These are phyloP conservation scores for Termitomyces sp. DNA, from an alignment of 768 basidiomycete genomes.

Conservation along the genomic window DNA sequence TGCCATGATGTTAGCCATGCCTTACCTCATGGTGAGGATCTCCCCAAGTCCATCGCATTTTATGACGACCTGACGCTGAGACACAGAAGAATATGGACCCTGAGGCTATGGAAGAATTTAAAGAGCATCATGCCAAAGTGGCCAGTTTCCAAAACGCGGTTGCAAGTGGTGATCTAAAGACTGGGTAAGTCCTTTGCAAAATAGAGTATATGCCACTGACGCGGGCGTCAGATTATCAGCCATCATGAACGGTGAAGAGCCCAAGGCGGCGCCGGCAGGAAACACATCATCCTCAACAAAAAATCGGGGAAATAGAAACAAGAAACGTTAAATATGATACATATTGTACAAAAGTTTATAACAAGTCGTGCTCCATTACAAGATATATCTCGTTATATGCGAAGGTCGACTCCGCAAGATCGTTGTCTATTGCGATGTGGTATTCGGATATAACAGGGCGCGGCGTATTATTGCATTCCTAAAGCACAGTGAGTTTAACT, in stretches of 20 bases:
- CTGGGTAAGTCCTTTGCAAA: slow-evolving; percentile 37
- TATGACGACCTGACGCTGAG: slow-evolving; percentile 9
- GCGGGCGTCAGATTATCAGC: slow-evolving; percentile 38
- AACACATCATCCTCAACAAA: slow-evolving; percentile 10
- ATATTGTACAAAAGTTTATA: background rate
- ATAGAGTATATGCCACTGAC: background rate
- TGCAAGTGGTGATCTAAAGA: slow-evolving; percentile 55
- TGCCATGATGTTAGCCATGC: slow-evolving; percentile 66
- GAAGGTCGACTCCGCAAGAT: background rate
- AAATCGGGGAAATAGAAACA: slow-evolving; percentile 30
- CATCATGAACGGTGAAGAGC: slow-evolving; percentile 25
- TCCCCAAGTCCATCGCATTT: background rate
- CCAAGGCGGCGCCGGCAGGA: slow-evolving; percentile 2
- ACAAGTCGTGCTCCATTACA: background rate
- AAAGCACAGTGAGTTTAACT: slow-evolving; percentile 1
- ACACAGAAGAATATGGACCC: slow-evolving; percentile 75
- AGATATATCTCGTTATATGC: background rate
- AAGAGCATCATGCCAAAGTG: slow-evolving; percentile 56
- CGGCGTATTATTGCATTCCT: slow-evolving; percentile 56
- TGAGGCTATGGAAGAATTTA: slow-evolving; percentile 61
- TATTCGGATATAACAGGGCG: slow-evolving; percentile 50
- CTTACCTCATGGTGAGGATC: slow-evolving; percentile 69
- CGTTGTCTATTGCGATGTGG: background rate
- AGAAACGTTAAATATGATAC: slow-evolving; percentile 25
- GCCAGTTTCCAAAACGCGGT: slow-evolving; percentile 52